Evolutionary conservation across 2,329 filamentous ascomycete species (phyloP).

Genomic region (Helotiales sp.): DNA sequence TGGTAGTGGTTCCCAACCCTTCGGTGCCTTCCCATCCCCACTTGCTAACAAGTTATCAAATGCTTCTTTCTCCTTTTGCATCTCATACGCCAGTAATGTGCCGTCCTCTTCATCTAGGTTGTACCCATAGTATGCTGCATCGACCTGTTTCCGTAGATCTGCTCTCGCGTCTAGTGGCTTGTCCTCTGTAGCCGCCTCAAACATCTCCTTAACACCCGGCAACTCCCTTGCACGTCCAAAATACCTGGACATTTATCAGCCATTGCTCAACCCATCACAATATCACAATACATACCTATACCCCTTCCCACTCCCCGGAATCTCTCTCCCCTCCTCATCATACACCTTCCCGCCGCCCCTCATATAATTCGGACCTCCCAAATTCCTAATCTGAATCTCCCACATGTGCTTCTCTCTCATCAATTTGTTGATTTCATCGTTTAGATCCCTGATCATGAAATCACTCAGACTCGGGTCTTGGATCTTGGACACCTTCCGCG

Average conservation of each 20-base stretch:
- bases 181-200: conserved; percentile 72
- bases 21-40: conserved; percentile 57
- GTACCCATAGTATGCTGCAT: conserved; percentile 96
- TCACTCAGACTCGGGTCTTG: conserved; percentile 90
- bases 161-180: conserved; percentile 66
- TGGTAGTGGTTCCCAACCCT: conserved; percentile 81
- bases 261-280: background rate
- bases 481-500: conserved; percentile 93
- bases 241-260: conserved; percentile 53
- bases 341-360: conserved; percentile 50
- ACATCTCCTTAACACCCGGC: conserved; percentile 94
- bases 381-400: conserved; percentile 93
- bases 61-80: conserved; percentile 79
- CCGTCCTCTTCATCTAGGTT: conserved; percentile 90
- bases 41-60: conserved; percentile 64
- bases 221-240: conserved; percentile 89
- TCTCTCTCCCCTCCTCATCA: conserved; percentile 56
- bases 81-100: conserved; percentile 76
- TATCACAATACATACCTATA: conserved; percentile 74
- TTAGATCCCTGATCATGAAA: conserved; percentile 95
- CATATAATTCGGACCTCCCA: conserved; percentile 92
- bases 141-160: conserved; percentile 73
- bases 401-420: conserved; percentile 99
- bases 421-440: conserved; percentile 98
- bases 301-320: conserved; percentile 75